Evolutionary conservation across 345 rosid species (phyloP).

Genomic region (Boechera retrofracta): DNA sequence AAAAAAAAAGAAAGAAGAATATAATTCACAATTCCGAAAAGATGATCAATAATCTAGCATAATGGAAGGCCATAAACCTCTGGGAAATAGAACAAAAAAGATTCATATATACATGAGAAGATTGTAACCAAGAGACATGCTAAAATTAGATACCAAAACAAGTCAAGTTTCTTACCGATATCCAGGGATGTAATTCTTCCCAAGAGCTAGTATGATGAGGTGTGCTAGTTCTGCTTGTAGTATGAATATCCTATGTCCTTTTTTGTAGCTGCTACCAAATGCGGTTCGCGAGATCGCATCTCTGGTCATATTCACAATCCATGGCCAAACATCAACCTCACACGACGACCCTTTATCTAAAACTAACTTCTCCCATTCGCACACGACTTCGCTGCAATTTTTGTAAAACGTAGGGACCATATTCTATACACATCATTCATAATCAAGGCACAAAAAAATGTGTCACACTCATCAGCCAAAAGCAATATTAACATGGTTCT

Average conservation of each 20-base stretch:
- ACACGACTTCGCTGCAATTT: slow-evolving; percentile 42
- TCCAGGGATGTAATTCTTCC: slow-evolving; percentile 45
- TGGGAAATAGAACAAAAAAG: background rate
- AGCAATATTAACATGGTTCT: background rate
- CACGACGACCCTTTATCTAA: slow-evolving; percentile 30
- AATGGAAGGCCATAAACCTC: background rate
- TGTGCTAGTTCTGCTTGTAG: slow-evolving; percentile 43
- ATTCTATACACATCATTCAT: slow-evolving; percentile 4
- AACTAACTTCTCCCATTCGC: slow-evolving; percentile 42
- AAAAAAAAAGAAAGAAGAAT: background rate
- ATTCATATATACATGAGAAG: background rate
- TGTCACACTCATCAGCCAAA: background rate
- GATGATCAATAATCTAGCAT: background rate
- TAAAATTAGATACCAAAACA: slow-evolving; percentile 18
- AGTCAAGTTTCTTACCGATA: slow-evolving; percentile 38
- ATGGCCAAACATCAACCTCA: slow-evolving; percentile 54
- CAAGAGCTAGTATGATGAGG: slow-evolving; percentile 23
- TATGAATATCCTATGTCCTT: slow-evolving; percentile 49
- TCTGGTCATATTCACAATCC: slow-evolving; percentile 41
- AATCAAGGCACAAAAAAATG: background rate
- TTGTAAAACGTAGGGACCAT: slow-evolving; percentile 44
- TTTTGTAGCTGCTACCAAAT: slow-evolving; percentile 52
- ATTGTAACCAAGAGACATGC: slow-evolving; percentile 1
- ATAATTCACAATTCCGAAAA: background rate
- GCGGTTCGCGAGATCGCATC: slow-evolving; percentile 58